Conservation (phyloP, 208 protist genomes). For the Borovskyia barvae region DNA sequence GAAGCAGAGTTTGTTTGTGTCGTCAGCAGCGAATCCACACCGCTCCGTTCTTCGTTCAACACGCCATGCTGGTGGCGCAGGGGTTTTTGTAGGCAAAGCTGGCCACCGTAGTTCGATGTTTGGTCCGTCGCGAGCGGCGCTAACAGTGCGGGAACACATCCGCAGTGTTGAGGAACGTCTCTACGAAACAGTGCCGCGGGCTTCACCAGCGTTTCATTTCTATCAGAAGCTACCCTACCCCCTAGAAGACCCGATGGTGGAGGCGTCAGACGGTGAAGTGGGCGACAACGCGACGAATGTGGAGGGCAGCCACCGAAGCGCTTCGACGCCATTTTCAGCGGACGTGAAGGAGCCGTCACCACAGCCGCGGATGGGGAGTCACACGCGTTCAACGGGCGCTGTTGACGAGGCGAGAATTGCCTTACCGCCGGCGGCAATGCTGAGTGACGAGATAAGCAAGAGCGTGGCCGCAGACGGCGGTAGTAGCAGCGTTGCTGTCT, state of each 20-base stretch:
- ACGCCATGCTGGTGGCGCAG: background rate
- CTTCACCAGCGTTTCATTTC: slow-evolving; percentile 50
- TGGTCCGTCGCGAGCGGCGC: background rate
- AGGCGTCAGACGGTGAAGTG: slow-evolving; percentile 11
- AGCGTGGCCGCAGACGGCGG: too few species aligned
- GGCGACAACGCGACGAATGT: slow-evolving; percentile 5
- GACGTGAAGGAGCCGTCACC: slow-evolving; percentile 39
- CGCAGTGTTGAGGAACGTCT: slow-evolving; percentile 34
- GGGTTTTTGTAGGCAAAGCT: background rate
- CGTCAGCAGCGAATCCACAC: slow-evolving; percentile 1
- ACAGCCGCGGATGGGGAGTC: slow-evolving; percentile 27
- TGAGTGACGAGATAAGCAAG: too few species aligned
- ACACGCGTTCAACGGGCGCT: background rate
- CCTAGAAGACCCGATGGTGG: slow-evolving; percentile 32
- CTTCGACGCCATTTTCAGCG: slow-evolving; percentile 1
- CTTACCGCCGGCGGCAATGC: background rate
- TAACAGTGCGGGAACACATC: slow-evolving; percentile 29
- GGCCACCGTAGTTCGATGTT: background rate
- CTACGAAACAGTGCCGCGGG: slow-evolving; percentile 47
- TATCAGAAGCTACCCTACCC: slow-evolving; percentile 74
- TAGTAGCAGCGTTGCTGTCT: background rate
- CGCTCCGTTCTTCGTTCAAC: background rate
- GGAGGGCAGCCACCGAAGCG: slow-evolving; percentile 3
- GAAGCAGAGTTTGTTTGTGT: slow-evolving; percentile 12
- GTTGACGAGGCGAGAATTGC: background rate